Evolutionary conservation across 2,329 filamentous ascomycete genomes (phyloP).

Genomic region (Scorias spongiosa): DNA sequence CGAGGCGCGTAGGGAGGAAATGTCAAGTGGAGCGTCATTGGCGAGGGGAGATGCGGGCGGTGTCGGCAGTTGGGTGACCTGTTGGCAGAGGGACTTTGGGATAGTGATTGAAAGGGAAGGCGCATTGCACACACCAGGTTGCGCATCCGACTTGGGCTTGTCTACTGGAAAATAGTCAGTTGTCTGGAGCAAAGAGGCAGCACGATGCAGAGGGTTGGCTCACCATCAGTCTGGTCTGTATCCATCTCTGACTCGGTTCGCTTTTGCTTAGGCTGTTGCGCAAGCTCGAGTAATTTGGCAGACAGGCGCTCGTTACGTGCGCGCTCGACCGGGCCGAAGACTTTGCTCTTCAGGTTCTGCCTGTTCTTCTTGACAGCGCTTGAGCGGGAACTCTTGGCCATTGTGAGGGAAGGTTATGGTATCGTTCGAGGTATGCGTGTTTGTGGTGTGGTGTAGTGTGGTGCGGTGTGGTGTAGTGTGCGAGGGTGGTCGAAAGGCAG

Average conservation of each 20-base stretch:
- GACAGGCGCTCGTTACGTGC: constrained; percentile 72
- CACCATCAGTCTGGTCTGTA: constrained; percentile 27
- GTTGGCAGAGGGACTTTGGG: constrained; percentile 3
- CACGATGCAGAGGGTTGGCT: neutral
- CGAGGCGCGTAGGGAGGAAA: constrained; percentile 15
- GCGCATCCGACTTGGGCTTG: constrained; percentile 1
- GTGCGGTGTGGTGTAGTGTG: neutral
- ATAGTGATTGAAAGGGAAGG: constrained; percentile 4
- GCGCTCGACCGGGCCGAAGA: constrained; percentile 71
- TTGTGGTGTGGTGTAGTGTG: neutral
- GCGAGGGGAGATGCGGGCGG: constrained; percentile 5
- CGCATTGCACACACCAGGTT: constrained; percentile 3
- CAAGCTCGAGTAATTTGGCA: constrained; percentile 69
- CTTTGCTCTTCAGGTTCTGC: constrained; percentile 58
- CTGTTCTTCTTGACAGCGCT: constrained; percentile 74
- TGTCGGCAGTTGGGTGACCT: constrained; percentile 4
- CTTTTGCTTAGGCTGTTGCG: constrained; percentile 55
- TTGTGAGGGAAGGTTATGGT: constrained; percentile 31
- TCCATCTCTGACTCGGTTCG: constrained; percentile 26
- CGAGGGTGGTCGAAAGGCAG: neutral
- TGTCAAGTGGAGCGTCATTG: constrained; percentile 9
- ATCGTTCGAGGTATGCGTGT: neutral
- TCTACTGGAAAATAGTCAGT: neutral
- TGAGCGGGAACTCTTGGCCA: constrained; percentile 78
- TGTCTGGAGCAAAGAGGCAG: neutral